A percentile compares a stretch with the other conserved stretches of the same genome.
Evolutionary conservation across 2,329 filamentous ascomycete species (phyloP).

Genomic region (Pseudovirgaria hyperparasitica): DNA sequence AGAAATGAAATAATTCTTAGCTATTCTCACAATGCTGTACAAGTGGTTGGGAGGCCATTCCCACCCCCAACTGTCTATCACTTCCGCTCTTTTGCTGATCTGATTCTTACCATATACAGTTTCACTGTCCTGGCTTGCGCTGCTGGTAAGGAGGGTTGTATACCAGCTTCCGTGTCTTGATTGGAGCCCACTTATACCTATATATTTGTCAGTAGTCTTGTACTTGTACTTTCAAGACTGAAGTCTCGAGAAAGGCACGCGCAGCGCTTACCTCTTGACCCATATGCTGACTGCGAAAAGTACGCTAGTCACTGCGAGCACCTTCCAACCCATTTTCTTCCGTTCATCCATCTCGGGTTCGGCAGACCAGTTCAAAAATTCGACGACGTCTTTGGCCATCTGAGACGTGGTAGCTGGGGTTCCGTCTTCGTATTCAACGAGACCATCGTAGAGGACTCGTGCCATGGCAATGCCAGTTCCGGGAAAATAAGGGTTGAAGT

Average conservation of each 20-base stretch:
- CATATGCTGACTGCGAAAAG: constrained; percentile 83
- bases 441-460: constrained; percentile 91
- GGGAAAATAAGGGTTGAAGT: constrained; percentile 99
- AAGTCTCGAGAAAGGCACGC: neutral
- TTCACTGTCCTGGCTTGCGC: constrained; percentile 12
- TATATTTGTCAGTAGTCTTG: constrained; percentile 17
- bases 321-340: constrained; percentile 99
- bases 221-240: constrained; percentile 1
- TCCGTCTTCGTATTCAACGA: constrained; percentile 96
- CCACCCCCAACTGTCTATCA: too few relatives aligned
- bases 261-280: constrained; percentile 63
- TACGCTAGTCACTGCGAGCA: constrained; percentile 64
- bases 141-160: constrained; percentile 58
- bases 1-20: constrained; percentile 1
- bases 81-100: neutral
- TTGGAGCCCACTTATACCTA: constrained; percentile 88
- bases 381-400: constrained; percentile 98
- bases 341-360: constrained; percentile 99
- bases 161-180: constrained; percentile 90
- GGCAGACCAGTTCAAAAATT: constrained; percentile 98
- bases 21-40: constrained; percentile 1
- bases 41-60: too few relatives aligned
- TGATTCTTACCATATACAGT: neutral
- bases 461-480: constrained; percentile 98
- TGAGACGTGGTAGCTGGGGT: constrained; percentile 91